Evolutionary conservation across 2,329 filamentous ascomycete species (phyloP).

Genomic region (Apiospora pterosperma): DNA sequence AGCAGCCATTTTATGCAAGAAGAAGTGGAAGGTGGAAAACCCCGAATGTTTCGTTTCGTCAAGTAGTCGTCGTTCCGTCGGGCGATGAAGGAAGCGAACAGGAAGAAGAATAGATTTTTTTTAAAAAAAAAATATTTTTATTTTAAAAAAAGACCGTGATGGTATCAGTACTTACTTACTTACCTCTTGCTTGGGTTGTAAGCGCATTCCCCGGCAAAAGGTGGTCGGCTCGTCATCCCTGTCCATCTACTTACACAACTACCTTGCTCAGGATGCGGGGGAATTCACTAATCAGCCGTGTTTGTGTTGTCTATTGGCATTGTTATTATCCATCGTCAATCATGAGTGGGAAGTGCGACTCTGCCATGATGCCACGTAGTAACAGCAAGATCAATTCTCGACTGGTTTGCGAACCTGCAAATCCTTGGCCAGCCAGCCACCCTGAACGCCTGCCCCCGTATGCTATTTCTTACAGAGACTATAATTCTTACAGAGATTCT

Average conservation of each 20-base stretch:
- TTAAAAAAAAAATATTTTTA: too few species aligned
- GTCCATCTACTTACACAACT: too few species aligned
- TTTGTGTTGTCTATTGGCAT: not conserved
- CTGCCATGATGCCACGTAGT: not conserved
- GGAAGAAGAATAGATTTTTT: not conserved
- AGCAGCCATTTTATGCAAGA: not conserved
- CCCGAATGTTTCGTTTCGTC: too few species aligned
- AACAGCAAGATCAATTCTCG: not conserved
- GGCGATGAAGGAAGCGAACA: not conserved
- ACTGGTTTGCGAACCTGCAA: not conserved
- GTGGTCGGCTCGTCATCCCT: not conserved
- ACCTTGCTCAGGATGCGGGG: not conserved
- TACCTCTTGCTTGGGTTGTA: too few species aligned
- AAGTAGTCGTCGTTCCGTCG: too few species aligned
- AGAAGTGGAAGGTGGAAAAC: not conserved
- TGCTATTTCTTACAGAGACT: not conserved
- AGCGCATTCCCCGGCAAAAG: not conserved
- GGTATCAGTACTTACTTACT: too few species aligned
- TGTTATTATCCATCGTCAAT: not conserved
- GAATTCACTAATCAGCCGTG: too few species aligned
- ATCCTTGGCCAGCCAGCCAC: not conserved
- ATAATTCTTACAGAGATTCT: not conserved
- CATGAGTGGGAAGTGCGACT: not conserved
- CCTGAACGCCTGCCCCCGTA: not conserved
- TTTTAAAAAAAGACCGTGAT: too few species aligned